These are phyloP conservation scores for Fragilariopsis cylindrus DNA, from an alignment of 108 stramenopile species.

Conservation along the genomic window DNA sequence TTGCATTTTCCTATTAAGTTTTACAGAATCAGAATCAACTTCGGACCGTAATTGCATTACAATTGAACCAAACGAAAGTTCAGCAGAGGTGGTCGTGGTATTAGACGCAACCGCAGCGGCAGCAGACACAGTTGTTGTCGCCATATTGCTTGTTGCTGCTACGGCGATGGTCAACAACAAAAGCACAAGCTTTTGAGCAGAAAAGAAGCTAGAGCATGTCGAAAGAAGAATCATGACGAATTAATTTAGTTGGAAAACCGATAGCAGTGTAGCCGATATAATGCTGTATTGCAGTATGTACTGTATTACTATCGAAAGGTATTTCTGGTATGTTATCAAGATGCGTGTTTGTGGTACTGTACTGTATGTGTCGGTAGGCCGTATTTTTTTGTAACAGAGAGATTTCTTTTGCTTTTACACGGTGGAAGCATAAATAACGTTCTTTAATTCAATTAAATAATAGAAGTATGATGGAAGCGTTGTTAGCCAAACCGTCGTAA, in stretches of 20 bases:
- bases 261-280: background rate
- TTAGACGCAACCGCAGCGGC: background rate
- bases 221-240: background rate
- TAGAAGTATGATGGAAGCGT: background rate
- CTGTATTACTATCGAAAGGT: background rate
- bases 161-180: background rate
- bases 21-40: slow-evolving; percentile 8
- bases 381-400: background rate
- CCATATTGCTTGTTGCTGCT: background rate
- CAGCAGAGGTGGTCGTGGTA: background rate
- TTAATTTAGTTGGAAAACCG: background rate
- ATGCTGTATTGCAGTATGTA: background rate
- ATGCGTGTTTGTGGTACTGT: background rate
- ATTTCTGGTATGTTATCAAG: background rate
- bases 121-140: background rate
- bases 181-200: background rate
- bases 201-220: background rate
- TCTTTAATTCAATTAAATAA: no score
- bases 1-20: slow-evolving; percentile 11
- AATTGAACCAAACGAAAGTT: slow-evolving; percentile 17
- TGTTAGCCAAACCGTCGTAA: background rate
- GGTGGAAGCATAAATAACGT: background rate
- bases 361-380: background rate
- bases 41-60: slow-evolving; percentile 33
- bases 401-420: background rate